phyloP scores from a whole-genome alignment of 2,329 filamentous ascomycete species.

The Plectosphaerella plurivora region DNA sequence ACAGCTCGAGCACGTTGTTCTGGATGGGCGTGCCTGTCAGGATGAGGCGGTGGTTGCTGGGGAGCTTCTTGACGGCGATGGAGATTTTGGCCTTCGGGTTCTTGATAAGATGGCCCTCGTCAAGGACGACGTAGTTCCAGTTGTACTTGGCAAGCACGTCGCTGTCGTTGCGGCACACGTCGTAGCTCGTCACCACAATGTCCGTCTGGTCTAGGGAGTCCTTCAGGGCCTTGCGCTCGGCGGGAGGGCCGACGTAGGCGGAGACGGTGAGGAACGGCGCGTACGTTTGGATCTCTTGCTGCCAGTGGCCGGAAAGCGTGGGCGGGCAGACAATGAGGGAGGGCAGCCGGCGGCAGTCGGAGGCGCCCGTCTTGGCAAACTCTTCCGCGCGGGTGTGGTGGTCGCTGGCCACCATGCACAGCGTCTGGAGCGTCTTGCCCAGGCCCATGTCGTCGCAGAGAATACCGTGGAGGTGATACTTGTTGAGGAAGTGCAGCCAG shows the following conservation, averaged over 20 bases:
- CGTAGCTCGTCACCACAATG: constrained; percentile 95
- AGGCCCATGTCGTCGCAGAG: constrained; percentile 99
- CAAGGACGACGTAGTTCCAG: constrained; percentile 97
- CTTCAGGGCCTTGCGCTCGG: constrained; percentile 70
- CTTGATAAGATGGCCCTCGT: constrained; percentile 98
- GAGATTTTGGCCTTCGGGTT: constrained; percentile 97
- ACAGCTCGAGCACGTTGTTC: constrained; percentile 94
- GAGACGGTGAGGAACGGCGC: constrained; percentile 88
- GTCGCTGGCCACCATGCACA: constrained; percentile 97
- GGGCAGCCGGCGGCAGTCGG: constrained; percentile 74
- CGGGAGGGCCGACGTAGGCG: constrained; percentile 85
- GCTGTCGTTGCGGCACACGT: constrained; percentile 95
- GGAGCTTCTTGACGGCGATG: constrained; percentile 81
- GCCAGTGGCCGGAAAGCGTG: constrained; percentile 95
- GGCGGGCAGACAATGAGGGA: constrained; percentile 95
- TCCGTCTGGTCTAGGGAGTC: constrained; percentile 72
- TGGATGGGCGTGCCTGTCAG: constrained; percentile 96
- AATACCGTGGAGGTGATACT: constrained; percentile 95
- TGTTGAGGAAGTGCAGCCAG: constrained; percentile 97
- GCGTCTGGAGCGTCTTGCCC: constrained; percentile 93
- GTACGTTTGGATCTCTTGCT: constrained; percentile 94
- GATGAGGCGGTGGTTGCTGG: constrained; percentile 92
- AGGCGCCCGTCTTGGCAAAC: constrained; percentile 73
- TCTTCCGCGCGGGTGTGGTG: constrained; percentile 92
- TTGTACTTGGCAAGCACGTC: constrained; percentile 76